phyloP scores from a whole-genome alignment of 2,329 filamentous ascomycete genomes.

The Hyphodiscus sp. region DNA sequence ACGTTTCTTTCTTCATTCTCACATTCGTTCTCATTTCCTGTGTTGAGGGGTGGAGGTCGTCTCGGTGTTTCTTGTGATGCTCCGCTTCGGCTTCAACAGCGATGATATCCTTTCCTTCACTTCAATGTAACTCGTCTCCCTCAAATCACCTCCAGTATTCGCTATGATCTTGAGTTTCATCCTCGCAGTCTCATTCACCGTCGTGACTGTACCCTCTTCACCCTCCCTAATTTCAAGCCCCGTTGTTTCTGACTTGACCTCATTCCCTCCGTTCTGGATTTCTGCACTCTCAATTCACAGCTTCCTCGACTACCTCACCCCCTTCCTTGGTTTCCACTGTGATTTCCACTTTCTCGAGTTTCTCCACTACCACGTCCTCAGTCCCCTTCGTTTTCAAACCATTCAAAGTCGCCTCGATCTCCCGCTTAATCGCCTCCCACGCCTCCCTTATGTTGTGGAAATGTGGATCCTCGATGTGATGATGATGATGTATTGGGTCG shows the following conservation, averaged over 20 bases:
- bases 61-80: not conserved
- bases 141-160: not conserved
- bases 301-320: not conserved
- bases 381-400: not conserved
- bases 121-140: not conserved
- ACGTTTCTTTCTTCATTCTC: not conserved
- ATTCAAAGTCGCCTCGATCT: not conserved
- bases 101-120: not conserved
- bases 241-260: too few relatives aligned
- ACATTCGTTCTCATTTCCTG: not conserved
- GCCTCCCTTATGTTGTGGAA: not conserved
- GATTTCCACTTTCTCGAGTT: not conserved
- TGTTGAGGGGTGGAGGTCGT: not conserved
- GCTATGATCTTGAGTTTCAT: not conserved
- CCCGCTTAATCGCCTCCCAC: not conserved
- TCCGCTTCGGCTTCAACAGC: not conserved
- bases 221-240: too few relatives aligned
- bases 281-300: not conserved
- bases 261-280: not conserved
- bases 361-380: not conserved
- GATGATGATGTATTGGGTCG: not conserved
- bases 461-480: conserved; percentile 1
- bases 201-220: too few relatives aligned
- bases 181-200: too few relatives aligned
- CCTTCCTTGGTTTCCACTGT: not conserved